Conservation (phyloP, 2,329 filamentous ascomycete genomes). For the Aspergillus pseudoglaucus region DNA sequence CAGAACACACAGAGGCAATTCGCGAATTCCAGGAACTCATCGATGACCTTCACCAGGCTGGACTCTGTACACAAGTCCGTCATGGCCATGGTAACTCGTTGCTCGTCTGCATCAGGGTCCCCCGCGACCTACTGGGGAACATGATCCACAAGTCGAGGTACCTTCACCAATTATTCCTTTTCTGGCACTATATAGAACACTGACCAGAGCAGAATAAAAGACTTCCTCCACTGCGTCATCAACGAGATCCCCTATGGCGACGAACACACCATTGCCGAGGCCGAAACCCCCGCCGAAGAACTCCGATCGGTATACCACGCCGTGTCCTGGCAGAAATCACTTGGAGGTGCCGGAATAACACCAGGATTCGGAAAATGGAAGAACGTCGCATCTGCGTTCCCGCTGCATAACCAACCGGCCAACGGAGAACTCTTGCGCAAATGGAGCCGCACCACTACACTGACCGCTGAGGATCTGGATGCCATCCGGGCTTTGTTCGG, state of each 20-base stretch:
- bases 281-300: constrained; percentile 80
- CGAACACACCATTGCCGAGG: constrained; percentile 64
- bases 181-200: neutral
- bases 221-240: constrained; percentile 88
- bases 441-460: constrained; percentile 61
- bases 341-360: constrained; percentile 73
- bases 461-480: constrained; percentile 61
- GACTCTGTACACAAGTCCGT: constrained; percentile 83
- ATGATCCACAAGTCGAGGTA: constrained; percentile 77
- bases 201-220: constrained; percentile 60
- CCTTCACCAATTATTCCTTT: constrained; percentile 4
- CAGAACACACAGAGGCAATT: constrained; percentile 64
- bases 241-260: constrained; percentile 69
- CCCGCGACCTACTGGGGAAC: constrained; percentile 67
- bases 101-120: constrained; percentile 75
- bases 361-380: constrained; percentile 65
- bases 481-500: constrained; percentile 71
- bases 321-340: constrained; percentile 64
- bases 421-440: constrained; percentile 70
- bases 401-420: constrained; percentile 68
- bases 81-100: constrained; percentile 68
- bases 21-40: constrained; percentile 73
- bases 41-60: constrained; percentile 65
- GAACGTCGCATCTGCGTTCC: constrained; percentile 56
- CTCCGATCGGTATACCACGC: constrained; percentile 82